Conservation (phyloP, 805 yeast genomes). For the Ogataea paradorogensis region DNA sequence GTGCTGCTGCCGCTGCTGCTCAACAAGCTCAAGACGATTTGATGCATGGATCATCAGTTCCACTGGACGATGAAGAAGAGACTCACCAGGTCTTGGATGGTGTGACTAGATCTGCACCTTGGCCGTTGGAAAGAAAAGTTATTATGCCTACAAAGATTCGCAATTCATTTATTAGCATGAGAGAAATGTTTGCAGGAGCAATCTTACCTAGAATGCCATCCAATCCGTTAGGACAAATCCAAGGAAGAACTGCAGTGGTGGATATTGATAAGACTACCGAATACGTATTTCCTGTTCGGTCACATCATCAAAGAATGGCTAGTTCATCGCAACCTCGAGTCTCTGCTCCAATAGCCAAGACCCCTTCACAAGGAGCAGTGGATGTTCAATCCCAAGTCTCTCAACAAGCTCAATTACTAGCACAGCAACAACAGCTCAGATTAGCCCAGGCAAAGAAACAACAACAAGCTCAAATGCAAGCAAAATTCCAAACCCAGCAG, state of each 20-base stretch:
- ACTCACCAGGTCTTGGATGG: conserved; percentile 90
- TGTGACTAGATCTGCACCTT: conserved; percentile 71
- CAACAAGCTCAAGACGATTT: conserved; percentile 73
- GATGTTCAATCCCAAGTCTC: conserved; percentile 17
- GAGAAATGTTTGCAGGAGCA: conserved; percentile 93
- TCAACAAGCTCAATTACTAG: conserved; percentile 15
- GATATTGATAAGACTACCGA: conserved; percentile 70
- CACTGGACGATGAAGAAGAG: conserved; percentile 85
- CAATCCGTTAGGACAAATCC: conserved; percentile 68
- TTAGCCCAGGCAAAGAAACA: conserved; percentile 21
- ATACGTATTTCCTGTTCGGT: conserved; percentile 54
- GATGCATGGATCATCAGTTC: conserved; percentile 43
- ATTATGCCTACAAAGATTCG: conserved; percentile 68
- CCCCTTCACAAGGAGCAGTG: conserved; percentile 7
- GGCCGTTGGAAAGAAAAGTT: conserved; percentile 78
- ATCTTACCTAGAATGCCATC: conserved; percentile 59
- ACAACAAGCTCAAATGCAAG: conserved; percentile 20
- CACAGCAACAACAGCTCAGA: conserved; percentile 21
- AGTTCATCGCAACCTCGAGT: conserved; percentile 8
- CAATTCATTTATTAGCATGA: conserved; percentile 74
- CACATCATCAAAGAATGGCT: conserved; percentile 37
- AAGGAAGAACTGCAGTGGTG: conserved; percentile 75
- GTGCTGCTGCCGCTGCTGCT: conserved; percentile 76
- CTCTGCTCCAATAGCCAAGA: conserved; percentile 7
- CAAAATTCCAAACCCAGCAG: conserved; percentile 17